A percentile compares a stretch with the other conserved stretches of the same genome.
phyloP scores from a whole-genome alignment of 2,329 filamentous ascomycete genomes.

The Raffaelea albimanens region DNA sequence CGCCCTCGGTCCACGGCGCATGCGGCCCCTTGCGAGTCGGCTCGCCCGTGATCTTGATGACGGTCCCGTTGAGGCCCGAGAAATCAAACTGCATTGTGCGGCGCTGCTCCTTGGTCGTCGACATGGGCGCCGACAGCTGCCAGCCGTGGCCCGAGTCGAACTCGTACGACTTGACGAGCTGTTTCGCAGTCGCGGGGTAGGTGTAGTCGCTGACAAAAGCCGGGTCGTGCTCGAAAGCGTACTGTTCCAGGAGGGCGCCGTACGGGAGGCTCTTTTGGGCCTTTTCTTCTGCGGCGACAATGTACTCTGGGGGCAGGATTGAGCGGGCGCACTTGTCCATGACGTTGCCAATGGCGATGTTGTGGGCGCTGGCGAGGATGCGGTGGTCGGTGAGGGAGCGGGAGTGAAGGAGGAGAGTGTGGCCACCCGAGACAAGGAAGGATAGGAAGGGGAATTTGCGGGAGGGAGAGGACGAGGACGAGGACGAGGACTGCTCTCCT shows the following conservation, averaged over 20 bases:
- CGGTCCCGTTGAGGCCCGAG: conserved; percentile 49
- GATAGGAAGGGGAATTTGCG: conserved; percentile 58
- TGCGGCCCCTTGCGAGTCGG: background rate
- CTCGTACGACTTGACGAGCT: conserved; percentile 39
- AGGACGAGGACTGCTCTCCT: too few species aligned
- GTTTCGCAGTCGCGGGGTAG: conserved; percentile 39
- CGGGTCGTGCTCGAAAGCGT: conserved; percentile 54
- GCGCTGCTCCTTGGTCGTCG: conserved; percentile 27
- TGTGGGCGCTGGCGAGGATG: conserved; percentile 63
- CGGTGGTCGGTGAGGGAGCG: conserved; percentile 56
- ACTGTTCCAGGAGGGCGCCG: conserved; percentile 67
- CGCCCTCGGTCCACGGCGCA: background rate
- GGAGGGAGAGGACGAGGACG: too few species aligned
- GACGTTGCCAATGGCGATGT: conserved; percentile 82
- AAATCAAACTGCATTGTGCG: conserved; percentile 62
- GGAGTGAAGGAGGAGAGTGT: conserved; percentile 79
- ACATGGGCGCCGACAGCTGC: conserved; percentile 59
- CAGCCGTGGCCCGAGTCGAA: conserved; percentile 39
- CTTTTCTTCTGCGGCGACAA: conserved; percentile 32
- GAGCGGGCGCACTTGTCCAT: conserved; percentile 78
- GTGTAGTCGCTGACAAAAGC: conserved; percentile 38
- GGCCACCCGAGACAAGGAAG: conserved; percentile 82
- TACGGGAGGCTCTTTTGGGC: conserved; percentile 58
- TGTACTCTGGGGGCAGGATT: conserved; percentile 54
- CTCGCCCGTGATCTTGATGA: conserved; percentile 29